Base-by-base conservation (phyloP, 2,329 filamentous ascomycete genomes). In the Graphilbum sp. region DNA sequence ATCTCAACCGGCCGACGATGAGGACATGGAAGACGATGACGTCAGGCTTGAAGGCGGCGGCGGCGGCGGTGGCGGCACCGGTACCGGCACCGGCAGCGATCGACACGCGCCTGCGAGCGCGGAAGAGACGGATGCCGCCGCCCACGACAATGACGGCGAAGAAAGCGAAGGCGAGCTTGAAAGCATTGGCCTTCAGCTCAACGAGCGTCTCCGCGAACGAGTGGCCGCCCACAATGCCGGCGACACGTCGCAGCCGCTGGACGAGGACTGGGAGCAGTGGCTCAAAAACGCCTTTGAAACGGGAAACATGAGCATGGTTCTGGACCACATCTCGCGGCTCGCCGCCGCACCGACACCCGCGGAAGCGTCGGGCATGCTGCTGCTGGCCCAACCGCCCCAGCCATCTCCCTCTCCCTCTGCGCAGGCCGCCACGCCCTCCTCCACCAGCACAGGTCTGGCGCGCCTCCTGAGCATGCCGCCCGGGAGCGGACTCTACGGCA, bases 221-320 rank as follows among this genome's bases (percentile, higher is more conserved):
- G 75, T 72, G 8, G 75, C 74, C 15, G 64, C 71, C 34, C 68
- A 72, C 39, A 72, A 76, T 45, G 68, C 72, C 4, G 75, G 74
- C 32, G 69, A 75, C 44, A 57, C 56, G 23, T 64, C 66, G 15
- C 64, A 68, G 34, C 65, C 72, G 20, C 64, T 82, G 46, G 77
- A 82, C 50, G 75, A 79, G 44, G 75, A 78, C 48, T 82, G 75
- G 75, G 78, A 83, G 54, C 75, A 79, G 53, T 83, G 76, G 70
- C 60, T 82, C 43, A 82, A 82, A 55, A 74, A 76, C 48, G 75
- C 71, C 32, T 69, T 78, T 35, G 77, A 82, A 49, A 64, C 69
- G 6, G 76, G 75, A 42, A 61, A 69, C 39, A 56, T 75, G 29
- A 60, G 63, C 36, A 50, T 68, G 27, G 59, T 68, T 20, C 57